These are phyloP conservation scores for Amauroascus verrucosus DNA, from an alignment of 2,329 filamentous ascomycete species.

Conservation along the genomic window DNA sequence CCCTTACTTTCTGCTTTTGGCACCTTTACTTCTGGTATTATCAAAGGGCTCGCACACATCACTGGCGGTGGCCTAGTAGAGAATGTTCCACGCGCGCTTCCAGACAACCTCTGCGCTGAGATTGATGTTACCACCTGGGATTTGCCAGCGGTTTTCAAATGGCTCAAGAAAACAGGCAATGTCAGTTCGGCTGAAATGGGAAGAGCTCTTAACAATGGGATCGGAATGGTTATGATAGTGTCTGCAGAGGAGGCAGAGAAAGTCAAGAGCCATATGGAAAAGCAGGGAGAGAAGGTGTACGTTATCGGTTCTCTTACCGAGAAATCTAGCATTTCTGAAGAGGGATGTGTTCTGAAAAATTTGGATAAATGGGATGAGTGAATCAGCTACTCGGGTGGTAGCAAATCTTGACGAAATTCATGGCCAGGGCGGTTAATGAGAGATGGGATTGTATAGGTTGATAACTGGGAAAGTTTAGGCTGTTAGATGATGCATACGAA, in stretches of 20 bases:
- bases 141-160: slow-evolving; percentile 69
- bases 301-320: slow-evolving; percentile 61
- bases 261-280: slow-evolving; percentile 51
- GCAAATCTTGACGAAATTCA: not conserved
- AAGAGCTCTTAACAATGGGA: slow-evolving; percentile 84
- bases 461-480: not conserved
- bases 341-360: slow-evolving; percentile 55
- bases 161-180: slow-evolving; percentile 65
- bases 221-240: slow-evolving; percentile 89
- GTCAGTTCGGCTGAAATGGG: slow-evolving; percentile 72
- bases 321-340: slow-evolving; percentile 39
- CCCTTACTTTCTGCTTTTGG: slow-evolving; percentile 57
- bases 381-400: not conserved
- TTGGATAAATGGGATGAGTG: slow-evolving; percentile 40
- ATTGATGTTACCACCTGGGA: slow-evolving; percentile 69
- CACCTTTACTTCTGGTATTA: slow-evolving; percentile 15
- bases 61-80: slow-evolving; percentile 88
- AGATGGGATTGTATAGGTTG: not conserved
- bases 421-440: not conserved
- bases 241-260: slow-evolving; percentile 51
- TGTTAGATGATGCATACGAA: not conserved
- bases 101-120: slow-evolving; percentile 63
- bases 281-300: slow-evolving; percentile 65
- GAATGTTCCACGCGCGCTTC: slow-evolving; percentile 91
- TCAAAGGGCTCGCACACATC: slow-evolving; percentile 89